Base-by-base conservation (phyloP, 306 rosid species). In the Pterocarpus santalinus region DNA sequence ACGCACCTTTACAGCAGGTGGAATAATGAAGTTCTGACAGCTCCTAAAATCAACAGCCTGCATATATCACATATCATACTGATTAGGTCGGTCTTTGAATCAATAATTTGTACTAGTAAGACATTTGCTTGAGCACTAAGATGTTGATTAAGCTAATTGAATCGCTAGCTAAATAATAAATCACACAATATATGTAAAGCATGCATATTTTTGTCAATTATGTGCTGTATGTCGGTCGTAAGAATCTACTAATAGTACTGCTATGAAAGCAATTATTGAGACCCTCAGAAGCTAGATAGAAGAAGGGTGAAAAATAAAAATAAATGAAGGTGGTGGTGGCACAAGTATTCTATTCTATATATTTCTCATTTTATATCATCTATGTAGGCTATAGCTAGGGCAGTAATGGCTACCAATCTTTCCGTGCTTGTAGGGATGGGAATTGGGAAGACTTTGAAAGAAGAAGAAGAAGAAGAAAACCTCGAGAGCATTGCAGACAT, bases 31-130 rank as follows among this genome's bases (percentile, higher is more conserved):
- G 86, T 66, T 82, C 73, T 85, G 87, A 14, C 57, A 83, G 57
- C 85, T 85, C 82, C 83, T 81, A 51, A 87, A 89, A 87, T 90
- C 90, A 65, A 77, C 90, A 10, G 79, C 85, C 89, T 88, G 90
- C 74, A 72, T 22, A 22, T 22, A 22, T 22, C 28, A 22, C 28
- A 22, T 22, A 22, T 22, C 28, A 22, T 1, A 22, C 28, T 22
- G 28, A 22, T 22, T 22, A 22, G 28, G 1, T 22, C 28, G 28
- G 28, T 22, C 28, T 22, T 22, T 22, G 28, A 22, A 22, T 22
- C 28, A 22, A 22, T 22, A 22, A 22, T 22, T 22, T 22, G 28
- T 22, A 22, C 1, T 22, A 22, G 28, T 22, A 22, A 22, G 28
- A 22, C 28, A 22, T 22, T 22, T 5, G 47, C 47, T 38, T 38